Evolutionary conservation across 768 basidiomycete genomes (phyloP).

Genomic region (Suillus hirtellus): DNA sequence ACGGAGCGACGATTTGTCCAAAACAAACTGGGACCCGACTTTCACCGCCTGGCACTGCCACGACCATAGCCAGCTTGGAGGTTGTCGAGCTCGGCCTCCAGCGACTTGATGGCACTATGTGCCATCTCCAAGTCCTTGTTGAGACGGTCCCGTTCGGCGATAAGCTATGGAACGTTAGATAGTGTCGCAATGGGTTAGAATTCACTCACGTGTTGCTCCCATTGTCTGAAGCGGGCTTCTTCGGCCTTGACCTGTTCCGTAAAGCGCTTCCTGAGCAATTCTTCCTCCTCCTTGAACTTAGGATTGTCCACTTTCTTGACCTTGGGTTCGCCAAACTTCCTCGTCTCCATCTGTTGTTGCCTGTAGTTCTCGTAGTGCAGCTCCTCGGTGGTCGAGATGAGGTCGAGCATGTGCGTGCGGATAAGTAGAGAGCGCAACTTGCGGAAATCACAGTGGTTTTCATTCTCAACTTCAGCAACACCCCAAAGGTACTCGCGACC

Average conservation of each 20-base stretch:
- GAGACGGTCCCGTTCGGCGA: conserved; percentile 96
- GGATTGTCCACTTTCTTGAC: conserved; percentile 99
- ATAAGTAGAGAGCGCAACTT: conserved; percentile 94
- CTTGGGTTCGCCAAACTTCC: conserved; percentile 98
- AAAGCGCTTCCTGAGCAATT: conserved; percentile 93
- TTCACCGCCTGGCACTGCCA: conserved; percentile 42
- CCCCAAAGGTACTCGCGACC: conserved; percentile 99
- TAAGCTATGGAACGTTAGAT: conserved; percentile 61
- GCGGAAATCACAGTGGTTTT: conserved; percentile 99
- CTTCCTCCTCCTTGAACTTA: conserved; percentile 99
- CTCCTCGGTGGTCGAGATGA: conserved; percentile 95
- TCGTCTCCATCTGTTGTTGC: conserved; percentile 98
- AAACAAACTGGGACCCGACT: neutral
- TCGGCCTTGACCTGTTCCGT: conserved; percentile 99
- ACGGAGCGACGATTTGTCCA: conserved; percentile 13
- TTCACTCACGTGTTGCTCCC: conserved; percentile 91
- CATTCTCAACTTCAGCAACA: conserved; percentile 99
- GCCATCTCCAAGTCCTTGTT: conserved; percentile 98
- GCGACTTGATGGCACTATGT: conserved; percentile 86
- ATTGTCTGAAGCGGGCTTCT: conserved; percentile 96
- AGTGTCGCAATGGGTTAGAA: neutral
- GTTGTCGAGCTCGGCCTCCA: conserved; percentile 89
- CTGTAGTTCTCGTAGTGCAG: conserved; percentile 97
- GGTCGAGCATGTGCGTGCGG: conserved; percentile 97
- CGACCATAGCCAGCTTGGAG: conserved; percentile 85